Evolutionary conservation across 805 yeast genomes (phyloP), one percentile per base, ranked within the genome.

Genomic region (Zygotorulaspora chibaensis): DNA sequence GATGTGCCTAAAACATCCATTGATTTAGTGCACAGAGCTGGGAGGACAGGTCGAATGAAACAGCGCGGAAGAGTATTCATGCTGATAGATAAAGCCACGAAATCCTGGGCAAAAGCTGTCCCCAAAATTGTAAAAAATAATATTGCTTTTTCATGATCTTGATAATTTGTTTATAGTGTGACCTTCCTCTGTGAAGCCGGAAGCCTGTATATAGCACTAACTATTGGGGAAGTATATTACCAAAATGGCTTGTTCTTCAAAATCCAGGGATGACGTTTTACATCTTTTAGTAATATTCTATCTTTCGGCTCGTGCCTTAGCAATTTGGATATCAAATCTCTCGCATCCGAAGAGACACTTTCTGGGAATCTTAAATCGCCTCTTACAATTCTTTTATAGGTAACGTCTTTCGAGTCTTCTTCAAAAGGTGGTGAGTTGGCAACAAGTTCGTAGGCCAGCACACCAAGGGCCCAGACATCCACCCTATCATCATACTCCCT

Each of bases 391-490:
- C 93, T 72, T 58, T 79, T 80, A 62, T 86, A 87, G 0, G 98
- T 93, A 13, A 82, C 77, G 48, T 82, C 84, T 43, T 84, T 82
- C 50, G 84, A 81, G 25, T 73, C 74, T 54, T 87, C 96, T 62
- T 89, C 96, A 63, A 91, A 91, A 0, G 98, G 98, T 0, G 99
- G 96, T 38, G 75, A 73, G 0, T 97, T 98, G 3, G 84, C 89
- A 1, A 91, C 67, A 41, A 93, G 76, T 63, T 91, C 99, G 59
- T 84, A 91, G 51, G 89, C 75, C 30, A 91, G 65, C 2, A 91
- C 81, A 0, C 99, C 99, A 43, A 91, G 69, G 1, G 97, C 87
- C 99, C 99, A 91, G 2, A 84, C 76, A 62, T 91, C 99, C 0
- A 88, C 96, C 42, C 74, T 74, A 43, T 74, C 75, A 55, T 85